phyloP scores from a whole-genome alignment of 192 early-diverging fungal species.

The Fimicolochytrium jonesii region DNA sequence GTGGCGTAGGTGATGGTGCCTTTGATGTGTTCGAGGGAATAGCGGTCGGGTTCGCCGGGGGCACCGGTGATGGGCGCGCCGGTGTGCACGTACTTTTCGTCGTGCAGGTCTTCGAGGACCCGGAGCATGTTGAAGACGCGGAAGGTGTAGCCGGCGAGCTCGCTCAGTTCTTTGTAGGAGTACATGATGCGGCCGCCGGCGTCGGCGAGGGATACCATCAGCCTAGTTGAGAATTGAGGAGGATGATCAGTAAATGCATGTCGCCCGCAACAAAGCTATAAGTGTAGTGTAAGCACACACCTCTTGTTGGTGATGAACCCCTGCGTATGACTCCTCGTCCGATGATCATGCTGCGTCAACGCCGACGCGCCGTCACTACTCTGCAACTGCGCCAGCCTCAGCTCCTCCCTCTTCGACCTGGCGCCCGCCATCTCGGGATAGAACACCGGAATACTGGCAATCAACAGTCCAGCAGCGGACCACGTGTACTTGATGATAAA shows the following conservation, averaged over 20 bases:
- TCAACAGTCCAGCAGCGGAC: conserved; percentile 83
- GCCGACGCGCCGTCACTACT: conserved; percentile 44
- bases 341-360: conserved; percentile 26
- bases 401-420: conserved; percentile 21
- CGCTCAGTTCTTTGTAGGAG: conserved; percentile 91
- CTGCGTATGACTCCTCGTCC: conserved; percentile 63
- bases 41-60: conserved; percentile 35
- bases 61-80: too few relatives aligned
- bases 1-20: conserved; percentile 9
- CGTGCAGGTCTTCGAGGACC: conserved; percentile 67
- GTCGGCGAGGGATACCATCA: conserved; percentile 85
- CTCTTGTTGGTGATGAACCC: conserved; percentile 86
- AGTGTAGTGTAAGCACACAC: conserved; percentile 35
- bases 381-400: conserved; percentile 26
- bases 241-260: not conserved
- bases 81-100: conserved; percentile 54
- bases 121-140: conserved; percentile 85
- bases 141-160: conserved; percentile 91
- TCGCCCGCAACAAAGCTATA: not conserved
- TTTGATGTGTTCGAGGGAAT: conserved; percentile 26
- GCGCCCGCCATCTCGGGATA: conserved; percentile 33
- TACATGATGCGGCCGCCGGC: conserved; percentile 95
- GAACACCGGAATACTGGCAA: conserved; percentile 86
- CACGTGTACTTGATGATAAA: conserved; percentile 97
- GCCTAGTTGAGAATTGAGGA: conserved; percentile 34